These are phyloP conservation scores for Coniochaeta prunicola DNA, from an alignment of 2,329 filamentous ascomycete species.

Conservation along the genomic window DNA sequence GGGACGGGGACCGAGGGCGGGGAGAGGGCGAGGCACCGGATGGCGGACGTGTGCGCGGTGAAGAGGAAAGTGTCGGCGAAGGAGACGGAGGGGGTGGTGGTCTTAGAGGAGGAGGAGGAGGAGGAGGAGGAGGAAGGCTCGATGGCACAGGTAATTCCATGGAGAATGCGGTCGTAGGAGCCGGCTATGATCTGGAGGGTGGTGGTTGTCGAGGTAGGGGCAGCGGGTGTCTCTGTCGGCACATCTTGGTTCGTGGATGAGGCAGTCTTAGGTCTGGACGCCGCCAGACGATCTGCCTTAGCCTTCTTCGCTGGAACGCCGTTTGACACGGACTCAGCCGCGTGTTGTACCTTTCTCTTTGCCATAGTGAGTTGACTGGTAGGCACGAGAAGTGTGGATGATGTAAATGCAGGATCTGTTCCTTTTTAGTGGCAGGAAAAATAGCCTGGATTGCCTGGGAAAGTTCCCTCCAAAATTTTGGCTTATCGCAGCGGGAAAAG, in stretches of 20 bases:
- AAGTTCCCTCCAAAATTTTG: constrained; percentile 3
- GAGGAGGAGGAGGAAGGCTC: constrained; percentile 14
- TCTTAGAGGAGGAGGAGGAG: neutral
- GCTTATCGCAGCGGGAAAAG: constrained; percentile 9
- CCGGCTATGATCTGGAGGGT: constrained; percentile 87
- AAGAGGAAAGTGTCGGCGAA: constrained; percentile 95
- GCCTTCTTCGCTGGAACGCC: neutral
- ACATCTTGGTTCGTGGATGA: neutral
- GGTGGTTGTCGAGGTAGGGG: constrained; percentile 16
- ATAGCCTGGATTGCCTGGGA: constrained; percentile 5
- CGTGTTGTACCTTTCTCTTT: neutral
- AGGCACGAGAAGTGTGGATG: neutral
- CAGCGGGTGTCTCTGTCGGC: neutral
- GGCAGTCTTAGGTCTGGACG: neutral
- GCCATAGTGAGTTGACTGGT: neutral
- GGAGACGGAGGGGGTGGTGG: constrained; percentile 35
- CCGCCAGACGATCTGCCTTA: neutral
- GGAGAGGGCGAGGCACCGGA: constrained; percentile 83
- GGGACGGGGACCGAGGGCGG: constrained; percentile 56
- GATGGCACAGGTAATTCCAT: constrained; percentile 75
- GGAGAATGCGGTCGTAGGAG: constrained; percentile 88
- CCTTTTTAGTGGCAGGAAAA: constrained; percentile 6
- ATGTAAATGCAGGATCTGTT: constrained; percentile 6
- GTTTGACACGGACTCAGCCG: neutral
- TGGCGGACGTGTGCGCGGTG: constrained; percentile 83